These are phyloP conservation scores for Nectriaceae sp. DNA, from an alignment of 2,329 filamentous ascomycete genomes.

Conservation along the genomic window DNA sequence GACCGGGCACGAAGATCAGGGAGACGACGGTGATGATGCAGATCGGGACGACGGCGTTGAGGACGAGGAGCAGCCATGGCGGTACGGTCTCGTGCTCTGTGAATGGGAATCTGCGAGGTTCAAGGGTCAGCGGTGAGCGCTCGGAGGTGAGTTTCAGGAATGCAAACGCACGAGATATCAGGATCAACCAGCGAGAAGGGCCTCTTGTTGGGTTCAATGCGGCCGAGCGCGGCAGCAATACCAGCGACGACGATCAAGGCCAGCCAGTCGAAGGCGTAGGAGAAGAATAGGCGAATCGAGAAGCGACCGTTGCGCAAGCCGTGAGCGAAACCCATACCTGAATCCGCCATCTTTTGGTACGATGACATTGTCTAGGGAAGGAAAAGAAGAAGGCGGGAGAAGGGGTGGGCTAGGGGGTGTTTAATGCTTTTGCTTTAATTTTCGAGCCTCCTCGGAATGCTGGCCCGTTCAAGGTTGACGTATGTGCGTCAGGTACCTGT, in stretches of 20 bases:
- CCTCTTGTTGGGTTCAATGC: conserved; percentile 63
- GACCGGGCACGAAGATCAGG: conserved; percentile 71
- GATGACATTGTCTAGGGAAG: conserved; percentile 13
- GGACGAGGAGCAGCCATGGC: conserved; percentile 63
- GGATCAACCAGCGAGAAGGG: conserved; percentile 73
- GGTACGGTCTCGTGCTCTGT: conserved; percentile 72
- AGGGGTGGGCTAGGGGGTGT: not conserved
- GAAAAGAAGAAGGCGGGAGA: conserved; percentile 9
- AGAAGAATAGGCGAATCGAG: conserved; percentile 49
- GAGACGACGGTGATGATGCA: conserved; percentile 68
- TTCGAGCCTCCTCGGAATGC: no score
- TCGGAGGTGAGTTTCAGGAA: no score
- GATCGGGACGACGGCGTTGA: conserved; percentile 65
- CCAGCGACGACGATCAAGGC: conserved; percentile 61
- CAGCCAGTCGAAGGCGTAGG: conserved; percentile 76
- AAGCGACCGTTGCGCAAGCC: conserved; percentile 24
- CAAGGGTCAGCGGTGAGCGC: conserved; percentile 7
- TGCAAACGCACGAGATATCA: conserved; percentile 65
- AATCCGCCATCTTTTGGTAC: conserved; percentile 29
- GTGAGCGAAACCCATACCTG: conserved; percentile 17
- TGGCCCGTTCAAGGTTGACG: no score
- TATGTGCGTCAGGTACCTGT: no score
- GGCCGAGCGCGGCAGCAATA: conserved; percentile 60
- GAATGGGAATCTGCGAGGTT: conserved; percentile 62
- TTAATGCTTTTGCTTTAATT: not conserved